Evolutionary conservation across 257 asterid genomes (phyloP), one percentile per base, ranked within the genome.

Genomic region (Osmanthus fragrans): DNA sequence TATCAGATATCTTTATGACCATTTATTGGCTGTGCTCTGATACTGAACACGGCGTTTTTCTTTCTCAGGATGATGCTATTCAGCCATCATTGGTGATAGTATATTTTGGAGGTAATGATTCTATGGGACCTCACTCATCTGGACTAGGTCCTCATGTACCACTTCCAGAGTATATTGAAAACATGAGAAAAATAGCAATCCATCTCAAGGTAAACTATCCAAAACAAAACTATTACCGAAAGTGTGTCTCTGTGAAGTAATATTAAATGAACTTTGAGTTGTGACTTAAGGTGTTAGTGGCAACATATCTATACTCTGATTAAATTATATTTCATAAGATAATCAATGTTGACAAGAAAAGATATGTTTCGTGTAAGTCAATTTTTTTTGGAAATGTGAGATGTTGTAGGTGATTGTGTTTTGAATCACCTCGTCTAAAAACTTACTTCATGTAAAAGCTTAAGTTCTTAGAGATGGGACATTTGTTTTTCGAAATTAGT

Each of bases 71-170:
- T 87, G 94, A 90, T 82, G 85, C 87, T 77, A 75, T 68, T 78
- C 96, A 92, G 78, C 99, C 98, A 70, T 74, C 90, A 2, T 82
- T 94, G 89, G 93, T 94, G 85, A 91, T 94, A 30, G 97, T 85
- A 70, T 94, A 94, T 80, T 92, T 94, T 77, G 97, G 97, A 33
- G 98, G 98, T 68, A 94, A 94, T 80, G 98, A 94, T 85, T 94
- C 98, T 49, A 94, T 94, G 97, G 98, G 97, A 37, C 85, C 97
- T 79, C 98, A 94, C 81, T 82, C 97, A 25, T 92, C 98, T 58
- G 97, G 98, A 72, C 84, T 94, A 23, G 98, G 98, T 79, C 98
- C 98, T 66, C 97, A 92, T 83, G 98, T 94, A 32, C 98, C 98
- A 29, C 97, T 94, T 74, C 86, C 85, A 6, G 97, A 94, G 77